Evolutionary conservation across 352 stramenopile species (phyloP).

Genomic region (Pythium rhizo-oryzae): DNA sequence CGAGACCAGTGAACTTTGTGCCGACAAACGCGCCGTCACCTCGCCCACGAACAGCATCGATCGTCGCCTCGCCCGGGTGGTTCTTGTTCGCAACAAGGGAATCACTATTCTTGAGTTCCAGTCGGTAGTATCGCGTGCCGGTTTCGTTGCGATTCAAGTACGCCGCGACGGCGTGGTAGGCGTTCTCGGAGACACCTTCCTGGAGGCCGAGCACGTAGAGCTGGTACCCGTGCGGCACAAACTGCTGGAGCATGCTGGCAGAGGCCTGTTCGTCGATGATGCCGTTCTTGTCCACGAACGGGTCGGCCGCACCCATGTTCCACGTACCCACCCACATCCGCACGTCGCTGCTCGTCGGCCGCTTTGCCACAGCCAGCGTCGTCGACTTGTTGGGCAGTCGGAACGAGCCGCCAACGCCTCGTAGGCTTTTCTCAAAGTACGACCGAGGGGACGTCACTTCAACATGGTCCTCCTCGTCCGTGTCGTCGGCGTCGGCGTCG

Average conservation of each 20-base stretch:
- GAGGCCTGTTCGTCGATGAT: constrained; percentile 81
- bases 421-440: constrained; percentile 60
- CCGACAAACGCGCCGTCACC: constrained; percentile 82
- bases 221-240: constrained; percentile 81
- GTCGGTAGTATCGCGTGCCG: constrained; percentile 61
- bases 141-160: constrained; percentile 77
- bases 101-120: constrained; percentile 79
- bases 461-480: constrained; percentile 24
- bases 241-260: constrained; percentile 68
- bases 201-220: constrained; percentile 88
- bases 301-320: constrained; percentile 87
- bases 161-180: constrained; percentile 80
- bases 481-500: constrained; percentile 11
- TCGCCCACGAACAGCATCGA: constrained; percentile 79
- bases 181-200: constrained; percentile 82
- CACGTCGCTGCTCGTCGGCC: constrained; percentile 51
- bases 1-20: constrained; percentile 86
- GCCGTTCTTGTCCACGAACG: constrained; percentile 68
- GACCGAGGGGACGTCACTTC: constrained; percentile 65
- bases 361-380: constrained; percentile 28
- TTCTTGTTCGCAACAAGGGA: constrained; percentile 72
- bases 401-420: constrained; percentile 42
- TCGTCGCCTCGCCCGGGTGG: constrained; percentile 61
- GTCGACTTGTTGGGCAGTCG: constrained; percentile 24
- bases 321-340: constrained; percentile 85